Evolutionary conservation across 2,329 filamentous ascomycete species (phyloP).

Genomic region (Paracamarosporium sp.): DNA sequence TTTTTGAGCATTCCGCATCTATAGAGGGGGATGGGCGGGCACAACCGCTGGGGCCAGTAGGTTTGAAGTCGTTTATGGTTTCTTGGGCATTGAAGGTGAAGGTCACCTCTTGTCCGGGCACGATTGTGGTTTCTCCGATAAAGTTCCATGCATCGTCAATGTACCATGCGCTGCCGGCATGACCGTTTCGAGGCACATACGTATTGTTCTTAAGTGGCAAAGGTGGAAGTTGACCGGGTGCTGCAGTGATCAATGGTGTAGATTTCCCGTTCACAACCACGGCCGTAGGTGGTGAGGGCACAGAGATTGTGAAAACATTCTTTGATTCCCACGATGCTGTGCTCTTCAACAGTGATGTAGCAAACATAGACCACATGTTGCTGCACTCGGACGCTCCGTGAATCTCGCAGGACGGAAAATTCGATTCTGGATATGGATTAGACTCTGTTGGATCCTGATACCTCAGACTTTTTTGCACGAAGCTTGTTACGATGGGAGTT

Average conservation of each 20-base stretch:
- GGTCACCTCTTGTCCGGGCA: background rate
- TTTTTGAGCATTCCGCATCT: background rate
- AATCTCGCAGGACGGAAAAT: conserved; percentile 1
- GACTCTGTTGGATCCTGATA: background rate
- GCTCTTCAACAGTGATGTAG: background rate
- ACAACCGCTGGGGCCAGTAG: conserved; percentile 3
- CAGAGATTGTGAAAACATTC: conserved; percentile 10
- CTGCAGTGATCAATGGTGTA: conserved; percentile 5
- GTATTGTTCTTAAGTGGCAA: conserved; percentile 1
- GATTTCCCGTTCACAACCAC: conserved; percentile 9
- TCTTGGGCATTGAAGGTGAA: background rate
- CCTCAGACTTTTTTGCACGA: background rate
- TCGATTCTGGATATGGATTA: background rate
- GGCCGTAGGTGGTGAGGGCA: conserved; percentile 9
- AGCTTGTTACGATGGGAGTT: background rate
- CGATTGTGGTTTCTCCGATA: background rate
- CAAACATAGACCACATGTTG: conserved; percentile 5
- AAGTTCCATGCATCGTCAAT: conserved; percentile 3
- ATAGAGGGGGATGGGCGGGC: background rate
- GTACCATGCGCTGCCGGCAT: background rate
- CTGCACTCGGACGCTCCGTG: background rate
- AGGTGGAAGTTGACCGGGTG: background rate
- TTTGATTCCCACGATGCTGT: background rate
- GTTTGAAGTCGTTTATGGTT: background rate
- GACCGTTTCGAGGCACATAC: background rate